Evolutionary conservation across 2,329 filamentous ascomycete species (phyloP).

Genomic region (Parastagonospora nodorum): DNA sequence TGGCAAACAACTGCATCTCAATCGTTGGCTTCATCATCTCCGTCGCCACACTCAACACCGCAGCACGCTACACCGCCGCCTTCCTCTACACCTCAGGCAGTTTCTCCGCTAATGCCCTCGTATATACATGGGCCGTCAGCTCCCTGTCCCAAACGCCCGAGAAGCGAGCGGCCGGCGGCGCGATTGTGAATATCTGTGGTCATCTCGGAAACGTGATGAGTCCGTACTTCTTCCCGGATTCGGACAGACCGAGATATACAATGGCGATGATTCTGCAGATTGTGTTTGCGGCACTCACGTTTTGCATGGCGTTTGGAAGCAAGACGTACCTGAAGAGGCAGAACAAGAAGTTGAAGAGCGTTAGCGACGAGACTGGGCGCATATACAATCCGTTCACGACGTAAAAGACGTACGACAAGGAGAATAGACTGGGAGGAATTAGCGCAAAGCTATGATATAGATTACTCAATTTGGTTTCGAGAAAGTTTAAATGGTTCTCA

Average conservation of each 20-base stretch:
- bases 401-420: conserved; percentile 3
- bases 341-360: conserved; percentile 15
- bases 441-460: too few species aligned
- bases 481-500: not conserved
- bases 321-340: conserved; percentile 13
- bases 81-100: conserved; percentile 42
- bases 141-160: conserved; percentile 46
- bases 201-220: conserved; percentile 49
- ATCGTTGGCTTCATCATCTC: conserved; percentile 21
- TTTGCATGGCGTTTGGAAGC: conserved; percentile 8
- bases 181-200: conserved; percentile 46
- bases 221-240: conserved; percentile 47
- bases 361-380: conserved; percentile 6
- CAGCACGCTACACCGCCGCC: conserved; percentile 23
- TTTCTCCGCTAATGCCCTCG: conserved; percentile 44
- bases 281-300: conserved; percentile 15
- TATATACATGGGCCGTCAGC: conserved; percentile 45
- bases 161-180: conserved; percentile 45
- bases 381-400: conserved; percentile 8
- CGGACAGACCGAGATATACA: conserved; percentile 12
- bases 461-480: too few species aligned
- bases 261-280: conserved; percentile 23
- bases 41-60: conserved; percentile 14
- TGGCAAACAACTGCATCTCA: conserved; percentile 9
- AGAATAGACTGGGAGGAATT: not conserved